Evolutionary conservation across 441 rosid genomes (phyloP).

Genomic region (Syzygium malaccense): DNA sequence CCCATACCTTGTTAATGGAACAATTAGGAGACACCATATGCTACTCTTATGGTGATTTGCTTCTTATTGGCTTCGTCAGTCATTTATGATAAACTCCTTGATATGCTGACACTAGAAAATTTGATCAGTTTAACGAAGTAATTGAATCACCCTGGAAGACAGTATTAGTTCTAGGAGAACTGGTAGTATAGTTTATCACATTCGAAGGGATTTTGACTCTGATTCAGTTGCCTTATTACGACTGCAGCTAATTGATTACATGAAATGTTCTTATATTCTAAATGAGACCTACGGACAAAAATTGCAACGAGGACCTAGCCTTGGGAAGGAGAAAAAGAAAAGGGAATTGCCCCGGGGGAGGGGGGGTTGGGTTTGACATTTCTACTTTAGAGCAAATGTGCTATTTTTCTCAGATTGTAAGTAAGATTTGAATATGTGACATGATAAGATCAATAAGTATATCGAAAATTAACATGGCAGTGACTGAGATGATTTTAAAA

Average conservation of each 20-base stretch:
- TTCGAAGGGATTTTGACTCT: neutral
- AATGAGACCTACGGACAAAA: neutral
- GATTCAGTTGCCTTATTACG: neutral
- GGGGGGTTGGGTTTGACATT: neutral
- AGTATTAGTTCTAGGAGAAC: neutral
- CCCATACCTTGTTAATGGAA: neutral
- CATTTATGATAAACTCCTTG: neutral
- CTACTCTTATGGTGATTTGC: neutral
- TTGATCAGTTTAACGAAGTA: neutral
- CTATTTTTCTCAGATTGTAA: neutral
- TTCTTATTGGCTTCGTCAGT: neutral
- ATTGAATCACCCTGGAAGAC: neutral
- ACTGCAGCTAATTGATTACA: neutral
- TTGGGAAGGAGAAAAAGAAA: neutral
- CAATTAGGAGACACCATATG: neutral
- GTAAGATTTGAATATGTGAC: neutral
- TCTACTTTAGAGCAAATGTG: neutral
- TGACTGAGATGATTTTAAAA: neutral
- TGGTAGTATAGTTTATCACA: neutral
- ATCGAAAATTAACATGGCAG: neutral
- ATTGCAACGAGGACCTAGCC: neutral
- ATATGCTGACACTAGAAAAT: neutral
- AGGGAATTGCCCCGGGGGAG: neutral
- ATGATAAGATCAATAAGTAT: neutral
- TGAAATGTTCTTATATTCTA: neutral